Conservation (phyloP, 306 rosid species). For the Corylus heterophylla region DNA sequence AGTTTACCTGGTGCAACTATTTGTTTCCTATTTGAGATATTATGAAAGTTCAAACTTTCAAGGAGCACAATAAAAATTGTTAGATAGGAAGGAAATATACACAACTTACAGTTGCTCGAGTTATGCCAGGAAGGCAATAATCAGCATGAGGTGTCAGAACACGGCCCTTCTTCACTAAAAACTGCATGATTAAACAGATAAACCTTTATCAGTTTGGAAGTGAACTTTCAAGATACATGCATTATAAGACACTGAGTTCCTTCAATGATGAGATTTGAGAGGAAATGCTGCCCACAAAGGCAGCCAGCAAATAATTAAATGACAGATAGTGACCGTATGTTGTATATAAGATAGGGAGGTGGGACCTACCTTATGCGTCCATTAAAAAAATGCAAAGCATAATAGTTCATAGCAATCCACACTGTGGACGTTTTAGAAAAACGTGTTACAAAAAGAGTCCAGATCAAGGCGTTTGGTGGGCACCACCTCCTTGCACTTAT, state of each 20-base stretch:
- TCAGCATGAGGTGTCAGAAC: constrained; percentile 86
- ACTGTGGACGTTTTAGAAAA: background rate
- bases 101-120: constrained; percentile 71
- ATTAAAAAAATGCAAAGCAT: constrained; percentile 3
- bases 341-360: constrained; percentile 8
- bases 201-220: constrained; percentile 1
- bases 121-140: constrained; percentile 87
- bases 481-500: constrained; percentile 8
- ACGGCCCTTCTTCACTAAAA: constrained; percentile 69
- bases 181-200: constrained; percentile 45
- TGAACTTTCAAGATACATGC: constrained; percentile 8
- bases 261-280: constrained; percentile 1
- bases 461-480: background rate
- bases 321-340: background rate
- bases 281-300: constrained; percentile 1
- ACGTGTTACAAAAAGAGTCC: background rate
- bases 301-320: background rate
- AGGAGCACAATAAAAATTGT: background rate
- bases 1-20: background rate
- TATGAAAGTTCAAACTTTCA: background rate
- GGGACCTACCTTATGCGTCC: constrained; percentile 7
- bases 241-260: background rate
- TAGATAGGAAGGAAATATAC: constrained; percentile 14
- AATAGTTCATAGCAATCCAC: background rate
- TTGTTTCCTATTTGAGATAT: background rate